These are phyloP conservation scores for Leishmania aethiopica DNA, from an alignment of 208 protist genomes.

Conservation along the genomic window DNA sequence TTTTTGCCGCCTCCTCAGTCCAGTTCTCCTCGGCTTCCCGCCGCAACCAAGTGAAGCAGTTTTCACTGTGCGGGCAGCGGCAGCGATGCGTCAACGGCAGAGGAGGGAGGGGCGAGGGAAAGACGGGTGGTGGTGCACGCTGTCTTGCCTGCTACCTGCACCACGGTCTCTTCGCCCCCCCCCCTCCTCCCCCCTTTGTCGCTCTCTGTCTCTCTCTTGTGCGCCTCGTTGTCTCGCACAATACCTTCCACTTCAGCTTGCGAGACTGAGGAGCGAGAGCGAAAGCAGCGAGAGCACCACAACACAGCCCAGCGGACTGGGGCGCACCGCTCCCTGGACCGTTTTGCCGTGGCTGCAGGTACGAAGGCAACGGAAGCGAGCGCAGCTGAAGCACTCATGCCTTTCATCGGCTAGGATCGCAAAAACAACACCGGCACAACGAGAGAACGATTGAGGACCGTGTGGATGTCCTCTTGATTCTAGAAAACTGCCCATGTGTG, in stretches of 20 bases:
- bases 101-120: not conserved
- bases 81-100: not conserved
- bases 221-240: not conserved
- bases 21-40: not conserved
- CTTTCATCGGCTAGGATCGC: not conserved
- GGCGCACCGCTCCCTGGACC: not conserved
- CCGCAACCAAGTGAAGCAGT: slow-evolving; percentile 13
- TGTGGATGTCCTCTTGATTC: not conserved
- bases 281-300: not conserved
- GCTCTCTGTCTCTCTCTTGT: not conserved
- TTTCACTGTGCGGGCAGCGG: not conserved
- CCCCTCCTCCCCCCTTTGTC: too few species aligned
- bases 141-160: not conserved
- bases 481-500: not conserved
- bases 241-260: not conserved
- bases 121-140: not conserved
- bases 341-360: not conserved
- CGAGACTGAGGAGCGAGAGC: not conserved
- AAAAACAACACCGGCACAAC: not conserved
- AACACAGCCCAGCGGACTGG: not conserved
- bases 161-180: not conserved
- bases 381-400: not conserved
- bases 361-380: not conserved
- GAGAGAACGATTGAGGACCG: not conserved
- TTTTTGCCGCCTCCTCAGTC: slow-evolving; percentile 45